Evolutionary conservation across 1,284 basidiomycete genomes (phyloP).

Genomic region (Sphaerobolus stellatus): DNA sequence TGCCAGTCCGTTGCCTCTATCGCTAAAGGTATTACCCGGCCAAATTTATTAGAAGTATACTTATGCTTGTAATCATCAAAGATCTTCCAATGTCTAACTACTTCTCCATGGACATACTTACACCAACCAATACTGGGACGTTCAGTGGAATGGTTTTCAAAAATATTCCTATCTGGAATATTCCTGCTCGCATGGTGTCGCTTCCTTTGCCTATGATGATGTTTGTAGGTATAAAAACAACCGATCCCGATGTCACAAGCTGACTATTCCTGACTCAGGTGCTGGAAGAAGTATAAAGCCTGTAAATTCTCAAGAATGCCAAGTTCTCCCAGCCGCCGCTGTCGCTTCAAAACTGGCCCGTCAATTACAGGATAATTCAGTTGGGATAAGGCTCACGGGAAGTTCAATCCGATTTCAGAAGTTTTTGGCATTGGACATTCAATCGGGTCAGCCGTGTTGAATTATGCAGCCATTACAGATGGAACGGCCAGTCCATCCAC

Average conservation of each 20-base stretch:
- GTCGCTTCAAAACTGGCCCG: background rate
- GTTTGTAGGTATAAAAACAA: no score
- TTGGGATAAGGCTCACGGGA: background rate
- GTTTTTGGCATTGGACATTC: background rate
- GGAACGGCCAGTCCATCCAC: background rate
- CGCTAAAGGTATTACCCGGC: background rate
- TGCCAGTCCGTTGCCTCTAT: background rate
- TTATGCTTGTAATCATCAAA: background rate
- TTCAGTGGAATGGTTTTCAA: background rate
- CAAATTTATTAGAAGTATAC: background rate
- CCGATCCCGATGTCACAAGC: no score
- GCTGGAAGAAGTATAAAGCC: background rate
- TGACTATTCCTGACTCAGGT: no score
- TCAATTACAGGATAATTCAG: background rate
- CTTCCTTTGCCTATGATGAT: background rate
- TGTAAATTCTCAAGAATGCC: background rate
- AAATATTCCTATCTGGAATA: background rate
- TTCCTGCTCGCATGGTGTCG: background rate
- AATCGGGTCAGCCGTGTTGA: background rate
- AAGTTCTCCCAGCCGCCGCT: background rate
- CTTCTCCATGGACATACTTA: background rate
- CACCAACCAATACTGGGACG: background rate
- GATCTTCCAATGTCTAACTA: background rate
- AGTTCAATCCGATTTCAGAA: background rate
- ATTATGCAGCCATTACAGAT: background rate